Evolutionary conservation across 73 alveolate species (phyloP), one percentile per base, ranked within the genome.

Genomic region (Paramecium tetraurelia): DNA sequence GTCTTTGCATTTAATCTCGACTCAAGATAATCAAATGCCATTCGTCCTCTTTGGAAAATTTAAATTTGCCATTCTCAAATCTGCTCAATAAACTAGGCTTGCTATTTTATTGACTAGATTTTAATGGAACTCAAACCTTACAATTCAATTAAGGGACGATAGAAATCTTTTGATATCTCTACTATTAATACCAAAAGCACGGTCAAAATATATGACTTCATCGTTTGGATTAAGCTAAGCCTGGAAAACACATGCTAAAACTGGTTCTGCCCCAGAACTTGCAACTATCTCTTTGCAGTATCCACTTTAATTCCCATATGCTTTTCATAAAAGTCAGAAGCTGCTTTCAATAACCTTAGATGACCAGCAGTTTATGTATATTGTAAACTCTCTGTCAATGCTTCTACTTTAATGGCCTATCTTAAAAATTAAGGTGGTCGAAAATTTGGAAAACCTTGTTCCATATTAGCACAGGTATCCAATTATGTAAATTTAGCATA

Each of bases 11-110:
- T 87, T 7, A 97, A 86, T 16, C 93, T 92, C 44, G 90, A 9
- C 68, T 94, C 96, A 6, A 96, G 87, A 18, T 43, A 58, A 20
- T 96, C 97, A 96, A 57, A 18, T 57, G 50, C 97, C 98, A 96
- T 36, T 58, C 70, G 48, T 89, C 94, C 5, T 77, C 59, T 24
- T 46, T 48, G 11, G 58, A 50, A 24, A 18, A 58, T 41, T 40
- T 20, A 20, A 70, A 40, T 80, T 80, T 44, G 1, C 90, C 90
- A 43, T 46, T 88, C 22, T 44, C 63, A 29, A 59, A 58, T 71
- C 94, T 89, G 11, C 46, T 58, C 84, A 24, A 46, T 70, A 89
- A 7, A 70, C 77, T 72, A 6, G 21, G 29, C 22, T 89, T 33
- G 8, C 83, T 58, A 71, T 89, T 89, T 41, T 44, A 4, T 71